phyloP scores from a whole-genome alignment of 2,329 filamentous ascomycete species.

The Curvularia sp. region DNA sequence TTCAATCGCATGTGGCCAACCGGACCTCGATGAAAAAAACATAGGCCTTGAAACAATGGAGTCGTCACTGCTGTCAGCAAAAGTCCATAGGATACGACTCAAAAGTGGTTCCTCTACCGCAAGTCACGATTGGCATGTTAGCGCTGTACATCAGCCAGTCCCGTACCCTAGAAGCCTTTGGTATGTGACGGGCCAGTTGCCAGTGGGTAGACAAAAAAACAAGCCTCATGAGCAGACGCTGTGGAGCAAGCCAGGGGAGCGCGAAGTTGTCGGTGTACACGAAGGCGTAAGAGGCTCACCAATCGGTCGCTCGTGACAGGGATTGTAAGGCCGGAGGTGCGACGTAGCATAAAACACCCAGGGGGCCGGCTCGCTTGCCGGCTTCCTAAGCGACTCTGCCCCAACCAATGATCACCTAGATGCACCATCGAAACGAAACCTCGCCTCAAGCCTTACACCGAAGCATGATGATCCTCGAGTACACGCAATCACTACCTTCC shows the following conservation, averaged over 20 bases:
- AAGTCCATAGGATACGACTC: neutral
- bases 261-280: constrained; percentile 22
- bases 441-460: constrained; percentile 26
- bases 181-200: constrained; percentile 28
- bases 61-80: constrained; percentile 2
- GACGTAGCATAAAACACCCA: constrained; percentile 41
- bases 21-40: neutral
- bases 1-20: neutral
- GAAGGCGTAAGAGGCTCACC: constrained; percentile 28
- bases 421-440: constrained; percentile 39
- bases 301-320: constrained; percentile 36
- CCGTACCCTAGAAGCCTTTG: constrained; percentile 2
- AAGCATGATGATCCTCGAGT: constrained; percentile 24
- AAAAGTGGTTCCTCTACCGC: neutral
- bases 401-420: constrained; percentile 36
- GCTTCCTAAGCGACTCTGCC: constrained; percentile 37
- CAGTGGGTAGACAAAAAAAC: constrained; percentile 16
- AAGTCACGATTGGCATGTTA: neutral
- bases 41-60: neutral
- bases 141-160: constrained; percentile 30
- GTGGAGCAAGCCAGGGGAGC: constrained; percentile 22
- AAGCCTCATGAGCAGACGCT: constrained; percentile 31
- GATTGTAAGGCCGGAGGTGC: constrained; percentile 31
- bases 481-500: constrained; percentile 25
- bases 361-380: constrained; percentile 32